Evolutionary conservation across 2,329 filamentous ascomycete genomes (phyloP), one percentile per base, ranked within the genome.

Genomic region (Colletotrichum spinosum): DNA sequence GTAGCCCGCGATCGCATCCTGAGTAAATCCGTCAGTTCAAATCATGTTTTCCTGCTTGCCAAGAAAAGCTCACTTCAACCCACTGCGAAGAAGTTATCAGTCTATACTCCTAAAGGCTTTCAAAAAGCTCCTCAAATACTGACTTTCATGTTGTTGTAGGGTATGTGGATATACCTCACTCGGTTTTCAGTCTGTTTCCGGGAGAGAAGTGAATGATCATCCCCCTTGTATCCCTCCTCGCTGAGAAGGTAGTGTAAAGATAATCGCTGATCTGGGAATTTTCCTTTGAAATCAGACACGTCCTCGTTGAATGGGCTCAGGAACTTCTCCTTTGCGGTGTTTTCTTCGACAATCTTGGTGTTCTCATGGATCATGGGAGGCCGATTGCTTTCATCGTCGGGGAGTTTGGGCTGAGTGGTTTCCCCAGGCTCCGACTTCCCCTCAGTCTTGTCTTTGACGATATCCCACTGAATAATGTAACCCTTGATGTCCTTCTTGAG

Each of bases 101-200:
- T 17, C 17, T 17, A 17, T 17, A 17, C 17, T 17, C 17, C 17
- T 17, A 17, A 17, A 17, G 17, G 17, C 17, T 17, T 17, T 17
- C 17, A 2, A 17, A 17, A 17, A 17, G 17, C 17, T 17, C 17
- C 17, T 17, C 17, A 17, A 17, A 17, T 17, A 17, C 17, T 17
- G 17, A 17, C 72, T 8, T 46, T 58, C 74, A 77, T 77, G 49
- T 77, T 76, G n/a, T 76, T 76, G 0, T 73, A 69, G 2, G 75
- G 74, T 1, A 77, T 69, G 38, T 77, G 75, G 17, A 75, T 70
- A n/a, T 76, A 77, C 34, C 44, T 37, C 10, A 60, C 56, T 13
- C 12, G 35, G 8, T 54, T n/a, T 8, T 17, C 5, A 1, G 11
- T 7, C 0, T 42, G 35, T 12, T 34, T 6, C 2, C 15, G 41